These are phyloP conservation scores for Talaromyces sp. DNA, from an alignment of 2,329 filamentous ascomycete genomes.

Conservation along the genomic window DNA sequence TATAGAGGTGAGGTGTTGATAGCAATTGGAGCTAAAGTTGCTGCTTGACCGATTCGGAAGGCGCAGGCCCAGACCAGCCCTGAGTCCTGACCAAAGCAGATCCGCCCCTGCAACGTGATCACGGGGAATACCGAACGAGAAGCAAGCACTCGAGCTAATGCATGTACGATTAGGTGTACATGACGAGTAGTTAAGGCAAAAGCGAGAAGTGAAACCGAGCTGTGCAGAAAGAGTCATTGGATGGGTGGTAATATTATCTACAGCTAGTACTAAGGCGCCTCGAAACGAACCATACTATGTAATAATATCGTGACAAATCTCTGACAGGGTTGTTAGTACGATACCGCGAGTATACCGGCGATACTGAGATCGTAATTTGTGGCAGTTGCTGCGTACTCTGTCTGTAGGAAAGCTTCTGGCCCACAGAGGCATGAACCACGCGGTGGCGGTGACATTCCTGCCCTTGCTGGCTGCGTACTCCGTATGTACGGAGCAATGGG, in stretches of 20 bases:
- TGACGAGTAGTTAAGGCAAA: background rate
- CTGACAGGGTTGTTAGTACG: background rate
- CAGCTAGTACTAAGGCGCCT: background rate
- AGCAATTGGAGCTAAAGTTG: constrained; percentile 12
- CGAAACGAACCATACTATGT: background rate
- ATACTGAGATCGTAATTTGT: background rate
- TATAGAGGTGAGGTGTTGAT: constrained; percentile 3
- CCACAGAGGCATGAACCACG: background rate
- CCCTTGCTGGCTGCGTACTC: background rate
- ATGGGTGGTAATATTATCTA: background rate
- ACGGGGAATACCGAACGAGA: constrained; percentile 15
- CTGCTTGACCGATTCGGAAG: constrained; percentile 6
- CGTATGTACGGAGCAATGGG: background rate
- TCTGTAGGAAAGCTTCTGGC: background rate
- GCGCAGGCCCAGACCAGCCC: constrained; percentile 8
- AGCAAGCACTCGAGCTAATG: background rate
- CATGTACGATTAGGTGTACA: background rate
- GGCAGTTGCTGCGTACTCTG: background rate
- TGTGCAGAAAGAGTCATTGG: background rate
- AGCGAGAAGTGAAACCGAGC: background rate
- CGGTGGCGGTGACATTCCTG: constrained; percentile 4
- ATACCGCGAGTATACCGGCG: no score
- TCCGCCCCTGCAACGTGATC: constrained; percentile 7
- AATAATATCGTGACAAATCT: background rate
- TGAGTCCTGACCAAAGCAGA: constrained; percentile 7